Evolutionary conservation across 805 yeast genomes (phyloP), one percentile per base, ranked within the genome.

Genomic region (Cyberlindnera maritima): DNA sequence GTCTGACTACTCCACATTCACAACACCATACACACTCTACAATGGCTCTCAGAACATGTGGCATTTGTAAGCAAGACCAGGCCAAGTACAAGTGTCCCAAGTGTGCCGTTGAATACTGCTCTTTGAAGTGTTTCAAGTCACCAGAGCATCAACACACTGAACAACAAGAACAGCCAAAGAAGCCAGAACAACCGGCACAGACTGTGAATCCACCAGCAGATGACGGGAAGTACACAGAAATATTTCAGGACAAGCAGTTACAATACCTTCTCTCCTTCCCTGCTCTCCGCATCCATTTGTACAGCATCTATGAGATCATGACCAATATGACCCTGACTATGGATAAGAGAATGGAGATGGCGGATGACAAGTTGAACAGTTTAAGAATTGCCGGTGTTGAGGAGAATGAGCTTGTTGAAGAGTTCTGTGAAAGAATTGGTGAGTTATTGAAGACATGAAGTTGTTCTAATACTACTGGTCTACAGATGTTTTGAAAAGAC

Each of bases 391-490:
- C 85, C 5, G 96, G 96, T 0, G 45, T 70, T 0, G 88, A 87
- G 54, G 78, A 77, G 41, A 88, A 88, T 58, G 79, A 70, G 50
- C 64, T 82, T 20, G 80, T 88, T 4, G 91, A 86, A 60, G 92
- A 85, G 54, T 85, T 87, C 63, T 77, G 82, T 50, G 54, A 52
- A 35, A 33, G 54, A 20, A 48, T 60, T 17, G 33, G 44, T 1
- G 57, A 37, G 21, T 13, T 37, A 37, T 39, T 54, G 34, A 18
- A 15, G 23, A 6, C 31, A 3, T 20, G 12, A 20, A 20, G 9
- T 19, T 3, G 15, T 3, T 19, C n/a, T 18, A 10, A n/a, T n/a
- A n/a, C n/a, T n/a, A n/a, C n/a, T n/a, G n/a, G n/a, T n/a, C n/a
- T n/a, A n/a, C n/a, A n/a, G n/a, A n/a, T n/a, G n/a, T n/a, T n/a